These are phyloP conservation scores for Rhododendron henanense DNA, from an alignment of 148 eudicot genomes.

Conservation along the genomic window DNA sequence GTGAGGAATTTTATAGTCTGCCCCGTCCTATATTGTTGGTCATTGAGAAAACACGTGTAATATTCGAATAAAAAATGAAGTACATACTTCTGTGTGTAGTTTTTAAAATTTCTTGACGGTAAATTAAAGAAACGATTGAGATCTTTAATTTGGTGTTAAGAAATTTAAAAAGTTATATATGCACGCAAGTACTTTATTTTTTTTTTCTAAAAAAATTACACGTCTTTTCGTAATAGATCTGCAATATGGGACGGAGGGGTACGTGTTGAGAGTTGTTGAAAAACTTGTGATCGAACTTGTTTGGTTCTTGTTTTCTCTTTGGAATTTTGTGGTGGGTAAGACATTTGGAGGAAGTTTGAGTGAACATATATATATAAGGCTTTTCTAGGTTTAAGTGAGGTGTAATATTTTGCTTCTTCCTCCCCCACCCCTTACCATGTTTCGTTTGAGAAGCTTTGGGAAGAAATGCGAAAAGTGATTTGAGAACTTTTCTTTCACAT, in stretches of 20 bases:
- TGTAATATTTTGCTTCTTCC: background rate
- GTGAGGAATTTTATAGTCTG: slow-evolving; percentile 25
- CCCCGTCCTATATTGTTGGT: background rate
- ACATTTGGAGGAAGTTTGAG: background rate
- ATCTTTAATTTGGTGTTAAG: background rate
- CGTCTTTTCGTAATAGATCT: background rate
- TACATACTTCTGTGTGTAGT: too few relatives aligned
- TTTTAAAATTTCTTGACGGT: too few relatives aligned
- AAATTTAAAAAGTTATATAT: too few relatives aligned
- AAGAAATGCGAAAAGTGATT: background rate
- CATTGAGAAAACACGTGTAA: background rate
- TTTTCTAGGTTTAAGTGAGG: background rate
- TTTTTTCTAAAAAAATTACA: too few relatives aligned
- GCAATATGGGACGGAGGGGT: background rate
- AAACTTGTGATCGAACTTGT: background rate
- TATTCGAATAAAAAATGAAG: background rate
- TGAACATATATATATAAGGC: background rate
- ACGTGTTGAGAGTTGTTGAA: background rate
- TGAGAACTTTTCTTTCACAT: too few relatives aligned
- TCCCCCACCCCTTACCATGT: background rate
- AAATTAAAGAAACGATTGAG: too few relatives aligned
- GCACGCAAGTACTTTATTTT: background rate
- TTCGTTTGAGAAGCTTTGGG: background rate
- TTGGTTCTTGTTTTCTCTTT: background rate
- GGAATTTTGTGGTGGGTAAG: background rate